Base-by-base conservation (phyloP, 2,329 filamentous ascomycete genomes). In the Cadophora sp. region DNA sequence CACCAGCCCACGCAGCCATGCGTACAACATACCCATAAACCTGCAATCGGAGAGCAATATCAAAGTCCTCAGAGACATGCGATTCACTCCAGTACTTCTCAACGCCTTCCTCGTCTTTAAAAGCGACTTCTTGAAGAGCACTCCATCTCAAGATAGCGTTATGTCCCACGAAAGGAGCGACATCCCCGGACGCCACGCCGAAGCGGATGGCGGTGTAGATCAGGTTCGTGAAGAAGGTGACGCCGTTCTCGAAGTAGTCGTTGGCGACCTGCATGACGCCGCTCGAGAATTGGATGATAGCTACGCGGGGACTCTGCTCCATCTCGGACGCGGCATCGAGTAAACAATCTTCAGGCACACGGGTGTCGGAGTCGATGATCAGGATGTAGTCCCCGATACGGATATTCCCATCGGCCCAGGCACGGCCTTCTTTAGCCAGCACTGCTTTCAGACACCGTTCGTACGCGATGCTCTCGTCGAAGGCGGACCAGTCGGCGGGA, bases 361-460 rank as follows among this genome's bases (percentile, higher is more conserved):
- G 90, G 33, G 91, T 93, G 77, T 94, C 91, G 1, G 90, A 93
- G 80, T 93, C 91, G 75, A 93, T 91, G 66, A 94, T 81, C 20
- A 92, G 82, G 68, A 94, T 92, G 78, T 93, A 94, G 79, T 96
- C 93, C 61, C 93, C 93, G 22, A 96, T 83, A 56, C 93, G 91
- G 72, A 97, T 90, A 78, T 96, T 94, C 69, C 93, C 93, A 75
- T 93, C 92, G 20, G 92, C 92, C 91, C 90, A 92, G 22, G 90
- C 90, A 22, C 89, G 86, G 9, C 89, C 87, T 65, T 91, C 83
- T 59, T 89, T 86, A 48, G 88, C 84, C 39, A 94, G 82, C 18
- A 90, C 86, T 64, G 90, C 85, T 71, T 87, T 84, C 47, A 94
- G 83, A 65, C 87, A 83, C 73, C 83, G 79, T 77, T 89, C 85